Base-by-base conservation (phyloP, 2,329 filamentous ascomycete genomes). In the Talaromyces sp. region DNA sequence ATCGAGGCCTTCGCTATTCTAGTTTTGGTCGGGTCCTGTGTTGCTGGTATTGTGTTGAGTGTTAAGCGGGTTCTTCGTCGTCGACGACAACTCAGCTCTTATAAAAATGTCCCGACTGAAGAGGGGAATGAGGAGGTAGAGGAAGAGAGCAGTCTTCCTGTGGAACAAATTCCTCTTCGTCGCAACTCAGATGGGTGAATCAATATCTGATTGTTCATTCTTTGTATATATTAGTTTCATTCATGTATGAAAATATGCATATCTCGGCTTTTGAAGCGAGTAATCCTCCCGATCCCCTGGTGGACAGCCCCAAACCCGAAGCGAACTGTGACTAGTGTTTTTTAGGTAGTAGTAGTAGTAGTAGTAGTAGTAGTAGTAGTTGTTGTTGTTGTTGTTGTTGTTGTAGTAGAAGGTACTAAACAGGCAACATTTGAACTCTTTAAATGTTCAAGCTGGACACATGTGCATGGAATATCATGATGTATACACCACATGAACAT, bases 41-140 rank as follows among this genome's bases (percentile, higher is more conserved):
- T 42, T 61, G 59, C 19, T 16, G 64, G 61, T 13, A 37, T 65
- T 19, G 37, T 64, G 37, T 49, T 52, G 3, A 59, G 57, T 36
- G 29, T 60, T 11, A 58, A 52, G 43, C 57, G 48, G 19, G 47
- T 51, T 29, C 39, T 66, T 10, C 52, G 57, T 16, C 54, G 55
- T 9, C 64, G 63, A 20, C 42, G 43, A 24, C 56, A 54, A 43
- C 49, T 56, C 47, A 58, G 52, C 40, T 52, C 62, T 49, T 68
- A 68, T 52, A 47, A 55, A n/a, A 54, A 63, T 40, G 52, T 68
- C 43, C 61, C 63, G 10, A 60, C 58, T 4, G 63, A 65, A 13
- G 64, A 65, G 37, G 52, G 43, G 24, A 17, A 17, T 29, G 43
- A 36, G 17, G 43, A 22, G 19, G 32, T 13, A 11, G 49, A 24